Conservation (phyloP, 345 rosid species). For the Eucalyptus fibrosa region DNA sequence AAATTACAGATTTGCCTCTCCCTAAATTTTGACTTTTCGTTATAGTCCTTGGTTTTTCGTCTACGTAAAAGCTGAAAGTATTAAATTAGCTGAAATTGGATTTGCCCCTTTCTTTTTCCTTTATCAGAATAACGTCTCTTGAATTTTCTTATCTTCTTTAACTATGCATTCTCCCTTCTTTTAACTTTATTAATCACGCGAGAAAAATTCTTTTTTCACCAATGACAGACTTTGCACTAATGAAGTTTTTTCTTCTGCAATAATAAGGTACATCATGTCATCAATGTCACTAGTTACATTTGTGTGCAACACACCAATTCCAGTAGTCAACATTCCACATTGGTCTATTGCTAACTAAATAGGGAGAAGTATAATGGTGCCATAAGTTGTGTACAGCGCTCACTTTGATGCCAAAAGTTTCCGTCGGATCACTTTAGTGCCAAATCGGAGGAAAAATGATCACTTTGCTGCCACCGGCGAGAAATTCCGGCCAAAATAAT, state of each 20-base stretch:
- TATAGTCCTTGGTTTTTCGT: neutral
- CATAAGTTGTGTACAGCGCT: fast-evolving
- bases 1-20: neutral
- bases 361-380: too few relatives aligned
- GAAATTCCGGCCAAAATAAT: too few relatives aligned
- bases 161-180: neutral
- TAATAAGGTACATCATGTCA: neutral
- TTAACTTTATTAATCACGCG: neutral
- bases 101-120: neutral
- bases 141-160: neutral
- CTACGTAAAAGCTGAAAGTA: neutral
- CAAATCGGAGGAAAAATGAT: too few relatives aligned
- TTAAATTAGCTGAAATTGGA: neutral
- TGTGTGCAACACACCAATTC: neutral
- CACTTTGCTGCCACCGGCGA: too few relatives aligned
- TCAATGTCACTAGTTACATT: neutral
- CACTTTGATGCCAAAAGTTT: too few relatives aligned
- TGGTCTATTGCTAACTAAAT: neutral
- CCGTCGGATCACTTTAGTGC: too few relatives aligned
- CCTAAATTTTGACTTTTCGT: neutral
- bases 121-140: neutral
- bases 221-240: neutral
- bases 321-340: neutral
- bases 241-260: neutral
- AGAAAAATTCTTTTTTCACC: neutral